Evolutionary conservation across 169 alveolate genomes (phyloP).

Genomic region (Eimeria acervulina): DNA sequence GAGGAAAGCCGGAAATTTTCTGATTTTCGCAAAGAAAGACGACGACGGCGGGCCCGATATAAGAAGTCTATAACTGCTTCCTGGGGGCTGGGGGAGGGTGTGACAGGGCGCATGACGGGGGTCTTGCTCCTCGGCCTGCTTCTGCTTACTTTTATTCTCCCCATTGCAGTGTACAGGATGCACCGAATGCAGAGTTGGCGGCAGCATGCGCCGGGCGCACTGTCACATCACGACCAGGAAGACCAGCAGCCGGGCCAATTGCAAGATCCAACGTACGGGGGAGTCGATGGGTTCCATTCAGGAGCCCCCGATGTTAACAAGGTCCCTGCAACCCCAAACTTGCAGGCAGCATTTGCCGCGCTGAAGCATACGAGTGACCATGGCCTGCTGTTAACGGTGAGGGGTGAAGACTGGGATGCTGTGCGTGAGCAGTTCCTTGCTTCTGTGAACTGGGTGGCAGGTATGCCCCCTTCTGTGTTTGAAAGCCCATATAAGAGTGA

Average conservation of each 20-base stretch:
- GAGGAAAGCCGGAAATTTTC: neutral
- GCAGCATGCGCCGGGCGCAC: neutral
- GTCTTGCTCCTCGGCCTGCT: neutral
- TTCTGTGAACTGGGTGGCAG: neutral
- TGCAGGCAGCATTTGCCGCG: neutral
- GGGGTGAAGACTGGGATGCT: neutral
- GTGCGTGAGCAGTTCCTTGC: neutral
- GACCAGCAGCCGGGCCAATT: neutral
- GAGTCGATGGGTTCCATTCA: neutral
- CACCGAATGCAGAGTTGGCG: neutral
- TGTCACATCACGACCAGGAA: neutral
- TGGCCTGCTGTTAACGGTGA: neutral
- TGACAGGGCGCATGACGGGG: conserved; percentile 26
- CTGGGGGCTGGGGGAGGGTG: conserved; percentile 38
- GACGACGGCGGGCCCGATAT: neutral
- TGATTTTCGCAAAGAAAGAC: neutral
- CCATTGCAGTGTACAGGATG: neutral
- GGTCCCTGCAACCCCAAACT: neutral
- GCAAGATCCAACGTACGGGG: neutral
- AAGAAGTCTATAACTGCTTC: conserved; percentile 10
- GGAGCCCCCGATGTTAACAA: neutral
- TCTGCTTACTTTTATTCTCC: neutral
- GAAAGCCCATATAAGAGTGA: conserved; percentile 10
- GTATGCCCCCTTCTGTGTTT: neutral
- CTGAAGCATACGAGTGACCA: neutral